Base-by-base conservation (phyloP, 164 flowering plant genomes). In the Sedum album region DNA sequence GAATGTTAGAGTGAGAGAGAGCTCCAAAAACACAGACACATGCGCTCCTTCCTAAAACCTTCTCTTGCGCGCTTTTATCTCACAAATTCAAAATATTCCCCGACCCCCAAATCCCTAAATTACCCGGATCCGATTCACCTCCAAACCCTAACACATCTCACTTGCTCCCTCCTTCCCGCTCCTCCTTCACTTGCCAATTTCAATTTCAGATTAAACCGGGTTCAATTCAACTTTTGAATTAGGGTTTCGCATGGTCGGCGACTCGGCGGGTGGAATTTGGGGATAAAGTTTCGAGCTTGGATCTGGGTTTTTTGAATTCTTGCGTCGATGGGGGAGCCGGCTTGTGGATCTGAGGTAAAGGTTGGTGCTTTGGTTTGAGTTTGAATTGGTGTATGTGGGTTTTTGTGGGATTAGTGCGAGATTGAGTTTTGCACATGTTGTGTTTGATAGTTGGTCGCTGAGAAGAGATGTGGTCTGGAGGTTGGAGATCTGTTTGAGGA, bases 11-110 rank as follows among this genome's bases (percentile, higher is more conserved):
- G 51, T 15, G n/a, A 15, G 51, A 17, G 51, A 18, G 51, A 46
- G 51, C 21, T 35, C 38, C 38, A 35, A 7, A 35, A 3, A 35
- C 51, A 15, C 48, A 42, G 7, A 35, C 51, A 53, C 4, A 8
- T 28, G 62, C 31, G 62, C 20, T 57, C 62, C 62, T 57, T 9
- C 31, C 31, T 31, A 23, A 55, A 8, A 4, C 48, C 31, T 26
- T 18, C 57, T 51, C 57, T 55, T 57, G 62, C 62, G 62, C 62
- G 62, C 62, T 57, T 44, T 18, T 57, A 57, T 57, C 17, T 57
- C 62, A 33, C 5, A 57, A 26, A 57, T 57, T 57, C 62, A 57
- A 57, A 57, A 57, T 57, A 57, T 57, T 28, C 33, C 62, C 31
- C 33, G 14, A 11, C 46, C 5, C 31, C 61, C 61, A 21, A 23